Percentiles rank a stretch among this genome's conserved stretches.
Evolutionary conservation across 805 yeast species (phyloP).

Genomic region (Nakazawaea pomicola): DNA sequence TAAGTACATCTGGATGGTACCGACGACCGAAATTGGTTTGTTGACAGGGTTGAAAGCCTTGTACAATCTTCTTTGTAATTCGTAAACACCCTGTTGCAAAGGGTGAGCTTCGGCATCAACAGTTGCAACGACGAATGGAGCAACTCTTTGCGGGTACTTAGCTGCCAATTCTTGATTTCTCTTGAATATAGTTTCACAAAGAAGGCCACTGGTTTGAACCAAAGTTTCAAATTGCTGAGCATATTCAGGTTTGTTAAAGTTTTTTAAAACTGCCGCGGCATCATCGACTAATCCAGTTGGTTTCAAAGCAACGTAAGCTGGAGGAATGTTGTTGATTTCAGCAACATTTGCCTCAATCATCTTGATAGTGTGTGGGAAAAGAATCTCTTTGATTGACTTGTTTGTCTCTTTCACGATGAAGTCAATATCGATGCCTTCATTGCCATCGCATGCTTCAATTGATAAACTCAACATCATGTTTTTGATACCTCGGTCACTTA

Average conservation of each 20-base stretch:
- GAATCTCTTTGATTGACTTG: constrained; percentile 59
- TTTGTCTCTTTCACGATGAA: constrained; percentile 60
- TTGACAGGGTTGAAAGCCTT: constrained; percentile 59
- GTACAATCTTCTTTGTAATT: constrained; percentile 78
- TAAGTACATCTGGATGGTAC: constrained; percentile 91
- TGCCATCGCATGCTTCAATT: constrained; percentile 88
- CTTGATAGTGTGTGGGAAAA: constrained; percentile 64
- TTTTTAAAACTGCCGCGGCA: constrained; percentile 67
- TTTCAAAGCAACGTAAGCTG: constrained; percentile 89
- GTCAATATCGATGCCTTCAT: constrained; percentile 49
- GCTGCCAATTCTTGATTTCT: constrained; percentile 45
- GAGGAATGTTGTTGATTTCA: constrained; percentile 65
- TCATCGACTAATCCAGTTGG: constrained; percentile 84
- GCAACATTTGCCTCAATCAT: constrained; percentile 40
- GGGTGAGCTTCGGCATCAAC: constrained; percentile 91
- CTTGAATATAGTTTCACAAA: constrained; percentile 52
- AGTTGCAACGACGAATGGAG: constrained; percentile 73
- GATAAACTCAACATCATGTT: constrained; percentile 96
- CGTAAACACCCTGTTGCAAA: constrained; percentile 88
- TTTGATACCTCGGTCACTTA: constrained; percentile 70
- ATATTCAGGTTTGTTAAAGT: constrained; percentile 51
- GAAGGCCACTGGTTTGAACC: constrained; percentile 58
- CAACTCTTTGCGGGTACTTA: constrained; percentile 55
- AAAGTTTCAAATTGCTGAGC: constrained; percentile 49
- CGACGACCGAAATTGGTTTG: constrained; percentile 65